Evolutionary conservation across 352 stramenopile species (phyloP), one percentile per base, ranked within the genome.

Genomic region (Achlya hypogyna): DNA sequence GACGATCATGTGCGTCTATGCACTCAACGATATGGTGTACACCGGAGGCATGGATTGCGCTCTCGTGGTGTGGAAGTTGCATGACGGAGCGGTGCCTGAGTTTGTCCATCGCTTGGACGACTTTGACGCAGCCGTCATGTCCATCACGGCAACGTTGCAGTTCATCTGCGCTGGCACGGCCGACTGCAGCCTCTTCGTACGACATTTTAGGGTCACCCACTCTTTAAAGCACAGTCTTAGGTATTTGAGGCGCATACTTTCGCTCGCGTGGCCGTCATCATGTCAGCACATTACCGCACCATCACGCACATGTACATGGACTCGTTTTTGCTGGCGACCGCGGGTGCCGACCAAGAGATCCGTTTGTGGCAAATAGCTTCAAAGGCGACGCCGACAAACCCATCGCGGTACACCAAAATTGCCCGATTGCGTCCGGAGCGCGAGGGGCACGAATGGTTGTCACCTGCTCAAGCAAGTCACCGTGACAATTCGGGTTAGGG

Each of bases 101-200:
- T 66, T 91, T 12, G 43, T 74, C 14, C 73, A 74, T 5, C 75
- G 89, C n/a, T 58, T 91, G 16, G 78, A 63, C 1, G 77, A 87
- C 5, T 93, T 93, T 65, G 84, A 91, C 51, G 77, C 84, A 45
- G 65, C 82, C 0, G 79, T 93, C n/a, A 74, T 90, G 34, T 88
- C 82, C 22, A 71, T 93, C 5, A 68, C 76, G 49, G 82, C 82
- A 0, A 83, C 89, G 47, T 72, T 64, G 0, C 62, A 79, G 16
- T 82, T 78, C 71, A 34, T 91, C 27, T 81, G 73, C 8, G 87
- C 79, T 20, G 77, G 84, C 0, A 82, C 74, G 42, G 84, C 82
- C 0, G 84, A 90, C 59, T 88, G 82, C 49, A 79, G 86, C 54
- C 78, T 93, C 4, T 88, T 91, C 62, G 62, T 64, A 38, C 38